Conservation (phyloP, 2,329 filamentous ascomycete genomes). For the Aschersonia sp. region DNA sequence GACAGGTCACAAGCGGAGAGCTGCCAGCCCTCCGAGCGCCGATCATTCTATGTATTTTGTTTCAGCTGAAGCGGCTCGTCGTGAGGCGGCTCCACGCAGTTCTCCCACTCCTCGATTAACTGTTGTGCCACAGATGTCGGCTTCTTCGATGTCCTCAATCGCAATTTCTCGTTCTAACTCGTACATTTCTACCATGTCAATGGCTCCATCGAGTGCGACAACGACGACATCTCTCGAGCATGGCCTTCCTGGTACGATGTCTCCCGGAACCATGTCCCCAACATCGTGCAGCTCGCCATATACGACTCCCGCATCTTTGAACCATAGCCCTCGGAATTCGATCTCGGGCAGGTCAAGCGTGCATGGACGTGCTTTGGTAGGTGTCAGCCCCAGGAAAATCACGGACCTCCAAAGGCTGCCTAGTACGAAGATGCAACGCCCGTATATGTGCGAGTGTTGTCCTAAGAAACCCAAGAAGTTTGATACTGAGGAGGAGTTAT, state of each 20-base stretch:
- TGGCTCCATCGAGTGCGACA: slow-evolving; percentile 25
- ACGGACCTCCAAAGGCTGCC: slow-evolving; percentile 32
- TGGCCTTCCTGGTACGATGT: slow-evolving; percentile 29
- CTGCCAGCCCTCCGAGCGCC: slow-evolving; percentile 37
- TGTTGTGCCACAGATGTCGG: slow-evolving; percentile 27
- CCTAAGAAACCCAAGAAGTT: slow-evolving; percentile 97
- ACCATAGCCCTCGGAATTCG: slow-evolving; percentile 33
- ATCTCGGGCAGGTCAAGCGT: slow-evolving; percentile 22
- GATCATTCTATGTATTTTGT: slow-evolving; percentile 26
- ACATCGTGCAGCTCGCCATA: slow-evolving; percentile 35
- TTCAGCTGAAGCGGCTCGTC: slow-evolving; percentile 24
- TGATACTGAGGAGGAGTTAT: slow-evolving; percentile 67
- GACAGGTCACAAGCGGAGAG: slow-evolving; percentile 37
- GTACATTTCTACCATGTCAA: slow-evolving; percentile 29
- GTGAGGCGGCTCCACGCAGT: slow-evolving; percentile 31
- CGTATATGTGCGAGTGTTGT: slow-evolving; percentile 77
- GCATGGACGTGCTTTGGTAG: slow-evolving; percentile 31
- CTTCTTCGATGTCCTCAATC: slow-evolving; percentile 28
- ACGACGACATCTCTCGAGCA: slow-evolving; percentile 30
- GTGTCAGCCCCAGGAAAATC: slow-evolving; percentile 36
- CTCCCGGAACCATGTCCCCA: slow-evolving; percentile 35
- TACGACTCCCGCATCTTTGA: slow-evolving; percentile 30
- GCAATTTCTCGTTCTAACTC: slow-evolving; percentile 27
- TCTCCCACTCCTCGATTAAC: slow-evolving; percentile 37
- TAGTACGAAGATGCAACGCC: slow-evolving; percentile 35